Evolutionary conservation across 495 filamentous ascomycete genomes (phyloP).

Genomic region (Podospora appendiculata): DNA sequence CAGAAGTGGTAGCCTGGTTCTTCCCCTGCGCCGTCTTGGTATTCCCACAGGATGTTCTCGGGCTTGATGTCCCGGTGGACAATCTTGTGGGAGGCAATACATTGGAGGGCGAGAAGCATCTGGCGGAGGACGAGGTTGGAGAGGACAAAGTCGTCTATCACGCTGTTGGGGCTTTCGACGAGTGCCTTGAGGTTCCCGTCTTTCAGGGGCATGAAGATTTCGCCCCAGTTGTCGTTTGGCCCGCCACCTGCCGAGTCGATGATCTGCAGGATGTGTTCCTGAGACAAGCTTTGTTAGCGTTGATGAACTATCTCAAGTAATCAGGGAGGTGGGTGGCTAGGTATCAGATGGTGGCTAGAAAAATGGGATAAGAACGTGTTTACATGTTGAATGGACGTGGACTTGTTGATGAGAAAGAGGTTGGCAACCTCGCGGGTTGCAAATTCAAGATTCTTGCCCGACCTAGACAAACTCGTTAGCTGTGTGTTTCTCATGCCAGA

Average conservation of each 20-base stretch:
- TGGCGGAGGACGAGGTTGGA: constrained; percentile 20
- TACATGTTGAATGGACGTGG: constrained; percentile 17
- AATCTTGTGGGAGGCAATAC: constrained; percentile 42
- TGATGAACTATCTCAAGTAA: not conserved
- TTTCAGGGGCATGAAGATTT: constrained; percentile 31
- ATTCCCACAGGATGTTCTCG: constrained; percentile 57
- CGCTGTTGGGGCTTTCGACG: not conserved
- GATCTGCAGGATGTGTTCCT: constrained; percentile 26
- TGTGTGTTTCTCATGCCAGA: too few relatives aligned
- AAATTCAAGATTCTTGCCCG: constrained; percentile 22
- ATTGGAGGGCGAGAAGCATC: constrained; percentile 26
- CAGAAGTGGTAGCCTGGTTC: constrained; percentile 15
- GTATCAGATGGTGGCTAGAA: too few relatives aligned
- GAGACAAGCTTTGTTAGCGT: not conserved
- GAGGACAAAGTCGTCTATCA: not conserved
- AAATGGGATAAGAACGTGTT: not conserved
- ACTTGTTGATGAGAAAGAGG: constrained; percentile 16
- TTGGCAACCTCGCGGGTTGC: constrained; percentile 21
- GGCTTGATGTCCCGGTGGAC: constrained; percentile 77
- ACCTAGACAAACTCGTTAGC: not conserved
- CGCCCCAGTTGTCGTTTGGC: constrained; percentile 9
- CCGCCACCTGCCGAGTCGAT: constrained; percentile 11
- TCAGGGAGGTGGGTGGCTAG: too few relatives aligned
- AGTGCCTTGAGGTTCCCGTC: constrained; percentile 19
- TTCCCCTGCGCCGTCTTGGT: not conserved